Base-by-base conservation (phyloP, 2,329 filamentous ascomycete species). In the Furcasterigmium sp. region DNA sequence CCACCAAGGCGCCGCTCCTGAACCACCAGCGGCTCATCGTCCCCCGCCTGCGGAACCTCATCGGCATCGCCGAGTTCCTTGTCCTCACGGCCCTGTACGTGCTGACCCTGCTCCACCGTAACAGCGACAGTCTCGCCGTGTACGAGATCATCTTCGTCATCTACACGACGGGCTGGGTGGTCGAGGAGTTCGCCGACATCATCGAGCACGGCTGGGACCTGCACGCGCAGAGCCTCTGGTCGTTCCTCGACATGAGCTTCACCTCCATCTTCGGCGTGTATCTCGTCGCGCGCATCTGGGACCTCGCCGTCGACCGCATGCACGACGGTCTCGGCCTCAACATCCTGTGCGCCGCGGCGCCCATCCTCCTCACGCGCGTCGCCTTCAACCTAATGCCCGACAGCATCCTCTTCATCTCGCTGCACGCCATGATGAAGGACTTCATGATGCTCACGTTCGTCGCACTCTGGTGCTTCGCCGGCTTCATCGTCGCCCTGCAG, bases 11-110 rank as follows among this genome's bases (percentile, higher is more conserved):
- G 4, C 79, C 80, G 3, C 56, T 85, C 5, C 68, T 88, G 13
- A 87, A 87, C 50, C 84, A 88, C 51, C 84, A 84, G 53, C 80
- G 84, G 3, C 70, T 87, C 14, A 83, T 85, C 51, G 84, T 87
- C 1, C 84, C 84, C 0, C 72, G 82, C 14, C 82, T 80, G 3
- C 69, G 84, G 37, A 85, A 83, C 53, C 58, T 82, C 32, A 73
- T 87, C 46, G 84, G 87, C 56, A 70, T 82, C 2, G 60, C 66
- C 29, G 81, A 87, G 53, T 87, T 87, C 54, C 48, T 81, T n/a
- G 59, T 84, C 9, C 67, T 88, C 1, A 64, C 87, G 9, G 58
- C 62, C 1, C 64, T 87, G 6, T 88, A 85, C 53, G 64, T 84
- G 35, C 63, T 77, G 46, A 78, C 82, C 29, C 86, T 87, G 80